Base-by-base conservation (phyloP, 805 yeast species). In the Pichia rugopelliculosa region DNA sequence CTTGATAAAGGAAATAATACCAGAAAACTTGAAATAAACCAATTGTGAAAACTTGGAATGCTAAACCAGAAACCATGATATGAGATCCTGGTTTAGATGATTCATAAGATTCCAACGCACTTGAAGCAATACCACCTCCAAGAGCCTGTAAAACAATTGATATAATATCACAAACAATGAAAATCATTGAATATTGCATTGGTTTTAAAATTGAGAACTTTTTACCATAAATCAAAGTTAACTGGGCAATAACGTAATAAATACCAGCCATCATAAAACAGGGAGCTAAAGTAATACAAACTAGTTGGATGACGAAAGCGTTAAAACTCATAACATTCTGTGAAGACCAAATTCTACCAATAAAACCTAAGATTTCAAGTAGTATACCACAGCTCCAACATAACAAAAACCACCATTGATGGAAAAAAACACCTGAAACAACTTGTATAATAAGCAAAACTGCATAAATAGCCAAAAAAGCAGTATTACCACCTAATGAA, bases 211-310 rank as follows among this genome's bases (percentile, higher is more conserved):
- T 21, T 0, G 89, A 79, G 53, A 65, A 80, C 17, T 67, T 59
- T 48, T 70, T 67, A 2, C 87, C 87, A 57, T 78, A 80, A 1
- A 86, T 63, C 47, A 82, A 79, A 41, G 81, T 69, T 43, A 84
- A 56, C 62, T 86, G 84, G 6, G 84, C 88, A 53, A 88, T 65
- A 46, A 80, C 70, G 54, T 75, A 83, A 65, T 88, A 89, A 3
- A 88, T 71, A 1, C 91, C 96, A 4, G 85, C 96, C 86, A 86
- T 84, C 40, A 85, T 69, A 61, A 88, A 84, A 20, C 87, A 87
- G 0, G 96, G 96, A 0, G 87, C 91, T 42, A 88, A 64, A 0
- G 91, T 86, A 47, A 87, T 66, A 56, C 82, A 72, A 47, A 81
- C 75, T 53, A 83, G 75, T 62, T 88, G 95, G 56, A 81, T 65